phyloP scores from a whole-genome alignment of 805 yeast species.

The Ogataea parapolymorpha region DNA sequence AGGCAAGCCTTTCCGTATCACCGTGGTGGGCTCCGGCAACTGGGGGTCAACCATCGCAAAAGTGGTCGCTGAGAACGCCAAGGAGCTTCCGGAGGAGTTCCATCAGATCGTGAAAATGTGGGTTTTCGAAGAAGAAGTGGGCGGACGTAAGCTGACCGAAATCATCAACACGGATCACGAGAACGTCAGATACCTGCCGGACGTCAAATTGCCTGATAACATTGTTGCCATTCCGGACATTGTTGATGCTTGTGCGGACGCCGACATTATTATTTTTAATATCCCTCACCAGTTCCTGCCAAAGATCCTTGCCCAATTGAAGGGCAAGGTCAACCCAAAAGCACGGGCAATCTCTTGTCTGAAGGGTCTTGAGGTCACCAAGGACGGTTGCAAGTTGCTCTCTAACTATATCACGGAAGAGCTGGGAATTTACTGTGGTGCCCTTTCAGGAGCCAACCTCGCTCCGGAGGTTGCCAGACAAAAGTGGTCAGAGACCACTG shows the following conservation, averaged over 20 bases:
- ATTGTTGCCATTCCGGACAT: slow-evolving; percentile 85
- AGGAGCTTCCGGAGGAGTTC: slow-evolving; percentile 69
- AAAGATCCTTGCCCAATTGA: slow-evolving; percentile 68
- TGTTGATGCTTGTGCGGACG: slow-evolving; percentile 67
- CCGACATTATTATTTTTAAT: slow-evolving; percentile 88
- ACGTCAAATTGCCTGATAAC: slow-evolving; percentile 79
- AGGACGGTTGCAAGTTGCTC: slow-evolving; percentile 79
- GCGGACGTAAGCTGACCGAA: slow-evolving; percentile 80
- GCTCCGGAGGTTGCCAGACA: slow-evolving; percentile 96
- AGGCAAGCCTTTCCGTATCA: slow-evolving; percentile 44
- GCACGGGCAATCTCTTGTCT: slow-evolving; percentile 92
- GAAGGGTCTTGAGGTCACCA: slow-evolving; percentile 89
- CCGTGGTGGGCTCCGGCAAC: slow-evolving; percentile 94
- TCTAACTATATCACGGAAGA: slow-evolving; percentile 75
- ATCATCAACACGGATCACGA: slow-evolving; percentile 89
- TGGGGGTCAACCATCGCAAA: slow-evolving; percentile 99
- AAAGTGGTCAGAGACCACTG: slow-evolving; percentile 97
- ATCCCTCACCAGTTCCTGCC: slow-evolving; percentile 96
- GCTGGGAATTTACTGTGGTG: slow-evolving; percentile 91
- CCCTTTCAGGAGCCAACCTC: slow-evolving; percentile 92
- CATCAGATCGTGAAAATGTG: slow-evolving; percentile 83
- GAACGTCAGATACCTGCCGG: slow-evolving; percentile 93
- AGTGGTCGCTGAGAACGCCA: slow-evolving; percentile 85
- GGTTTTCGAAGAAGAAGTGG: slow-evolving; percentile 85
- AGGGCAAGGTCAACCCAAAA: slow-evolving; percentile 66